Conservation (phyloP, 2,329 filamentous ascomycete species). For the Penicillium sp. region DNA sequence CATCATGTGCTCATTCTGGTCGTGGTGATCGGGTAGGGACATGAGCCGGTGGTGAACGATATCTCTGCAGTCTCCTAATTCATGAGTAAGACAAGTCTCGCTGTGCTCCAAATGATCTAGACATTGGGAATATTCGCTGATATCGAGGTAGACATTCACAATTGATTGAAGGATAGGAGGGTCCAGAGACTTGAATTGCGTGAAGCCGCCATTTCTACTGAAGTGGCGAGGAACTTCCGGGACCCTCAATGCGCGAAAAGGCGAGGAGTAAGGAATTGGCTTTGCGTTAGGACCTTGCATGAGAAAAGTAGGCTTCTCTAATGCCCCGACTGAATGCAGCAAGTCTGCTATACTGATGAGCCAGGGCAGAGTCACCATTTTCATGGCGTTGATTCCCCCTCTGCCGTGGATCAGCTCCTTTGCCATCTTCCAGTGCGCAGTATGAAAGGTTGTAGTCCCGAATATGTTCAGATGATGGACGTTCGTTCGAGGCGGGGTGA, state of each 20-base stretch:
- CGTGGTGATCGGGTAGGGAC: not conserved
- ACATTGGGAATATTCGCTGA: constrained; percentile 4
- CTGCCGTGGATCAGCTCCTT: not conserved
- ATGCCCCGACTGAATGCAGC: not conserved
- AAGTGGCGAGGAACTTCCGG: not conserved
- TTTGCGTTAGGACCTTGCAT: not conserved
- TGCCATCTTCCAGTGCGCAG: not conserved
- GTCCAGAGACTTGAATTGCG: not conserved
- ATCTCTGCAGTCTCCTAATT: constrained; percentile 2
- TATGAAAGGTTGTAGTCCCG: not conserved
- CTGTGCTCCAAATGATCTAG: not conserved
- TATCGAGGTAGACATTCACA: not conserved
- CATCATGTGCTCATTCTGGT: not conserved
- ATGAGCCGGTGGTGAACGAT: constrained; percentile 6
- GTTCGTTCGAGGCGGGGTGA: not conserved
- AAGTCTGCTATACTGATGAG: not conserved
- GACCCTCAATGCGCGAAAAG: not conserved
- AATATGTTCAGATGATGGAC: constrained; percentile 4
- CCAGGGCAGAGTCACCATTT: constrained; percentile 7
- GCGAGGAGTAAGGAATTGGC: not conserved
- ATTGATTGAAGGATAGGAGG: not conserved
- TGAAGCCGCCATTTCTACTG: not conserved
- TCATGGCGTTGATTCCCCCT: not conserved
- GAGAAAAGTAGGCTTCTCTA: not conserved
- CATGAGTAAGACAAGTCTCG: not conserved